These are phyloP conservation scores for Aspergillus puulaauensis DNA, from an alignment of 2,329 filamentous ascomycete species.

Conservation along the genomic window DNA sequence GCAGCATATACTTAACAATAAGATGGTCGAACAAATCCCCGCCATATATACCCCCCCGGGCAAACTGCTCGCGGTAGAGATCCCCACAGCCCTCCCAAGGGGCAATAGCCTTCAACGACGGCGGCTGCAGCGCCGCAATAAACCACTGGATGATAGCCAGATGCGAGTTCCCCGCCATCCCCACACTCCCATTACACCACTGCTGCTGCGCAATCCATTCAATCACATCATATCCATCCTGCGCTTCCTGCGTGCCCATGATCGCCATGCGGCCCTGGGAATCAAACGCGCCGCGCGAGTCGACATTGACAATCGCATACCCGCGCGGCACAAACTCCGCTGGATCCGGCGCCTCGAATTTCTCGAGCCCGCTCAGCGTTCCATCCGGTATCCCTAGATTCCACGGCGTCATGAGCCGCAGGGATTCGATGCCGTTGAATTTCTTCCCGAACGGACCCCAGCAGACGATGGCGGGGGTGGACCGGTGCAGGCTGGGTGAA, in stretches of 20 bases:
- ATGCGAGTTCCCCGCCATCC: conserved; percentile 23
- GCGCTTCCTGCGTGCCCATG: conserved; percentile 26
- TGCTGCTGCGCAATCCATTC: conserved; percentile 19
- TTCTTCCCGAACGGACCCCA: conserved; percentile 31
- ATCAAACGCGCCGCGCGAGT: conserved; percentile 26
- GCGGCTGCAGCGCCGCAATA: conserved; percentile 43
- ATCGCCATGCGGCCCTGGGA: conserved; percentile 27
- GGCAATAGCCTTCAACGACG: conserved; percentile 42
- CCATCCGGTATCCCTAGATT: conserved; percentile 15
- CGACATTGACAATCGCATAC: conserved; percentile 33
- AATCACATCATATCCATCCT: conserved; percentile 27
- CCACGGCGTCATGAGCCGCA: conserved; percentile 16
- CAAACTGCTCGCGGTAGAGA: conserved; percentile 48
- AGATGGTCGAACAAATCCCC: conserved; percentile 36
- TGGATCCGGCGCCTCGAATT: conserved; percentile 28
- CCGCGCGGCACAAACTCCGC: conserved; percentile 30
- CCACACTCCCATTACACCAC: conserved; percentile 25
- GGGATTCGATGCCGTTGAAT: conserved; percentile 16
- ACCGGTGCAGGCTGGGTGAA: not conserved
- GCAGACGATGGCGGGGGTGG: conserved; percentile 26
- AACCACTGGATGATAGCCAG: conserved; percentile 46
- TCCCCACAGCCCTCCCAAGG: conserved; percentile 50
- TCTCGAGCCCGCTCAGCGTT: conserved; percentile 19
- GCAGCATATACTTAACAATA: conserved; percentile 38
- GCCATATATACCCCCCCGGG: conserved; percentile 39